Conservation (phyloP, 306 rosid species). For the Canavalia ensiformis region DNA sequence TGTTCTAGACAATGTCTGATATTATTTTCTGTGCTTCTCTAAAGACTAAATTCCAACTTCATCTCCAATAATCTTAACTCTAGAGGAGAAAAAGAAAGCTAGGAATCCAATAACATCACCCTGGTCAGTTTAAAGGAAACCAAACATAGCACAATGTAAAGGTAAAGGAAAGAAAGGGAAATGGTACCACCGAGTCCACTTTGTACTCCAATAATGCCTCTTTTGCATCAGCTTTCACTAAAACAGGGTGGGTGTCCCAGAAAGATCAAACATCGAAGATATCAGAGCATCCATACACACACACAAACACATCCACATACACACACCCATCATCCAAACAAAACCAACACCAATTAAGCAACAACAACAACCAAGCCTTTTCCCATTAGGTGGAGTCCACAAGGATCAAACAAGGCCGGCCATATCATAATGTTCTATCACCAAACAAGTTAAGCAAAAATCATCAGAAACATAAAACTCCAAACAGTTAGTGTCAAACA, state of each 20-base stretch:
- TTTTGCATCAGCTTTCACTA: constrained; percentile 23
- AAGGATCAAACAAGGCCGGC: too few species aligned
- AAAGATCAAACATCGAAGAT: constrained; percentile 26
- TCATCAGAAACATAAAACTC: constrained; percentile 6
- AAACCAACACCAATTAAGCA: constrained; percentile 39
- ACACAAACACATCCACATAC: constrained; percentile 10
- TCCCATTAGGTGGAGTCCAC: not conserved
- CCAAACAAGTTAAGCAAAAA: constrained; percentile 30
- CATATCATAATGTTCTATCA: not conserved
- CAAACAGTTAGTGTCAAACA: not conserved
- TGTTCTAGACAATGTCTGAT: not conserved
- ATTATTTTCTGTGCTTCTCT: constrained; percentile 10
- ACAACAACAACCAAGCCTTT: not conserved
- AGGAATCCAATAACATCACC: constrained; percentile 1
- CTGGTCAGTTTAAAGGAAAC: constrained; percentile 4
- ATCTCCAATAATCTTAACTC: not conserved
- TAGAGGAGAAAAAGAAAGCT: not conserved
- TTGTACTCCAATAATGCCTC: constrained; percentile 1
- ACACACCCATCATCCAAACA: not conserved
- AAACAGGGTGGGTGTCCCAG: not conserved
- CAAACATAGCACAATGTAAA: constrained; percentile 5
- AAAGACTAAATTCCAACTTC: constrained; percentile 6
- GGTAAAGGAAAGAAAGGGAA: not conserved
- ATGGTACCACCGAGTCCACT: not conserved
- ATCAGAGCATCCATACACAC: not conserved